phyloP scores from a whole-genome alignment of 129 eudicot species.

The Artemisia argyi region DNA sequence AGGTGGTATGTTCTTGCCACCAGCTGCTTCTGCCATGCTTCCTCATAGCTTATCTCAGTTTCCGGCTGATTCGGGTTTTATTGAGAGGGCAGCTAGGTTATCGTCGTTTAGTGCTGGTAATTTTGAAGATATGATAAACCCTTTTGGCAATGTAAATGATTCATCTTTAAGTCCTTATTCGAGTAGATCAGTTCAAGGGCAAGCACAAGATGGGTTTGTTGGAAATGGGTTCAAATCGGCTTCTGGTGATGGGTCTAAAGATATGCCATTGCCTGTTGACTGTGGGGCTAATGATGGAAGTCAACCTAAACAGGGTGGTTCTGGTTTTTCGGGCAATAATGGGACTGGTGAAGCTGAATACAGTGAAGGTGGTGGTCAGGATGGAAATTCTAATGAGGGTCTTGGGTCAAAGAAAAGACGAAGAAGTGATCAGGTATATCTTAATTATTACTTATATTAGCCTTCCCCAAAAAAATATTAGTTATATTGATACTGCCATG shows the following conservation, averaged over 20 bases:
- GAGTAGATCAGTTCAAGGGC: slow-evolving; percentile 44
- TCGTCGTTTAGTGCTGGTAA: slow-evolving; percentile 78
- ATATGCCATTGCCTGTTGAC: slow-evolving; percentile 34
- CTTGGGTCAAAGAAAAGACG: slow-evolving; percentile 70
- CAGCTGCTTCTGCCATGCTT: slow-evolving; percentile 43
- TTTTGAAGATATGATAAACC: slow-evolving; percentile 59
- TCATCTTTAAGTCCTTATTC: slow-evolving; percentile 36
- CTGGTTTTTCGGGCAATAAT: slow-evolving; percentile 46
- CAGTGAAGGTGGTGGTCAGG: slow-evolving; percentile 57
- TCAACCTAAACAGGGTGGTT: slow-evolving; percentile 52
- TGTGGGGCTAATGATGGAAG: slow-evolving; percentile 41
- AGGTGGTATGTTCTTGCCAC: slow-evolving; percentile 45
- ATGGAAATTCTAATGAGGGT: slow-evolving; percentile 53
- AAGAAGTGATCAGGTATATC: slow-evolving; percentile 60
- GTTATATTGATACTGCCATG: too few species aligned
- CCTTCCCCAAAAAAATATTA: too few species aligned
- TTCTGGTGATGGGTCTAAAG: slow-evolving; percentile 44
- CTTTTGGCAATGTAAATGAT: slow-evolving; percentile 47
- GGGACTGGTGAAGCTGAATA: slow-evolving; percentile 59
- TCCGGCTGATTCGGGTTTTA: slow-evolving; percentile 77
- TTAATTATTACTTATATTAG: neutral
- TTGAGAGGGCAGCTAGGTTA: slow-evolving; percentile 73
- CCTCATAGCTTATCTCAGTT: slow-evolving; percentile 62
- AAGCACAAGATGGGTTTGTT: slow-evolving; percentile 43
- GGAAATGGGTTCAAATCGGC: slow-evolving; percentile 46